phyloP scores from a whole-genome alignment of 1,284 basidiomycete species.

The Heliocybe sulcata region DNA sequence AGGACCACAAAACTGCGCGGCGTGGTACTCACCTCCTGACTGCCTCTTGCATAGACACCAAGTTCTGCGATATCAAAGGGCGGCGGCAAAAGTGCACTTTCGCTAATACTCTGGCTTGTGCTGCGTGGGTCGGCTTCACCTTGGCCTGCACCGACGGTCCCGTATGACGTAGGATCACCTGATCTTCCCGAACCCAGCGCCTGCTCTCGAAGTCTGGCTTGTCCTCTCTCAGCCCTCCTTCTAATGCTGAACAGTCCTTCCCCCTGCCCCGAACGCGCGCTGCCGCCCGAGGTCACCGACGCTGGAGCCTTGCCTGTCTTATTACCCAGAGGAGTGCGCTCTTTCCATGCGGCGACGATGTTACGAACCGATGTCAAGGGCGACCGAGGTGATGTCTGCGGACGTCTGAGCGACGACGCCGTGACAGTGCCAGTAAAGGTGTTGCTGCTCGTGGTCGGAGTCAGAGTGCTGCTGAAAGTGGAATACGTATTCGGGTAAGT shows the following conservation, averaged over 20 bases:
- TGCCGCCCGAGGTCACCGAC: constrained; percentile 17
- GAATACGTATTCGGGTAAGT: no score
- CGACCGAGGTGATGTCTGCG: constrained; percentile 54
- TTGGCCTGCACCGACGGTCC: background rate
- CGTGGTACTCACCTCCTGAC: constrained; percentile 36
- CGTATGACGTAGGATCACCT: constrained; percentile 3
- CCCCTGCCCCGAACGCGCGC: constrained; percentile 11
- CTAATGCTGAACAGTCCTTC: constrained; percentile 60
- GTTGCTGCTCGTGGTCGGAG: constrained; percentile 14
- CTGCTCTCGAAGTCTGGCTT: constrained; percentile 28
- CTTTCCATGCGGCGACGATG: constrained; percentile 76
- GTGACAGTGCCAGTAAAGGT: constrained; percentile 16
- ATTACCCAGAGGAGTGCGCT: constrained; percentile 41
- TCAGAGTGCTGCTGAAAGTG: background rate
- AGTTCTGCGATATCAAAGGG: constrained; percentile 40
- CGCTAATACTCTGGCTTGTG: constrained; percentile 20
- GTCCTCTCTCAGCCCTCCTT: constrained; percentile 44
- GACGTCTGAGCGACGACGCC: constrained; percentile 36
- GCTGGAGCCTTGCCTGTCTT: constrained; percentile 25
- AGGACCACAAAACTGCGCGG: constrained; percentile 6
- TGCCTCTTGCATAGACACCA: constrained; percentile 32
- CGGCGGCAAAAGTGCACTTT: constrained; percentile 29
- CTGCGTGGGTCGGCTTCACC: constrained; percentile 12
- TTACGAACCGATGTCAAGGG: constrained; percentile 69
- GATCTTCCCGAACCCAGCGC: constrained; percentile 11